Percentiles rank a stretch among this genome's conserved stretches.
phyloP scores from a whole-genome alignment of 345 rosid species.

The Microcos paniculata region DNA sequence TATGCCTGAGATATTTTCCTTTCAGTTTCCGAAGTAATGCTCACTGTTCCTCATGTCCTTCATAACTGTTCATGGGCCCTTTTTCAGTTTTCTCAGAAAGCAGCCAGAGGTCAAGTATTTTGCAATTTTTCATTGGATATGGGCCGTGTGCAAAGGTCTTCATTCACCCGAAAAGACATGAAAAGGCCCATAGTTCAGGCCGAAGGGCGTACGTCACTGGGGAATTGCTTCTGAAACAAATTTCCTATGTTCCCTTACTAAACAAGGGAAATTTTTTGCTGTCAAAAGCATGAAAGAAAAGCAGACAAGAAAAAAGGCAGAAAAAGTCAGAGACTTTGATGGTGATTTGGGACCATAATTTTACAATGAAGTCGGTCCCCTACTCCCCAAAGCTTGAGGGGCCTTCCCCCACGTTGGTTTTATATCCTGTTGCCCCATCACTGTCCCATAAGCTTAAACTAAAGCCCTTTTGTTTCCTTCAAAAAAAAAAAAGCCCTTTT shows the following conservation, averaged over 20 bases:
- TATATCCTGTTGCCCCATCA: not conserved
- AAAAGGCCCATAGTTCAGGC: not conserved
- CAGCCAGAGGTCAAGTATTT: not conserved
- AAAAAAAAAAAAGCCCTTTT: too few relatives aligned
- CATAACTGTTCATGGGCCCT: not conserved
- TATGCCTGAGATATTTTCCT: too few relatives aligned
- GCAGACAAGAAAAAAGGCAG: not conserved
- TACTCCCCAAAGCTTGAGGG: not conserved
- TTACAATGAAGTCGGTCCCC: not conserved
- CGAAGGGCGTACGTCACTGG: not conserved
- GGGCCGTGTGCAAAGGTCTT: not conserved
- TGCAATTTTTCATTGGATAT: not conserved
- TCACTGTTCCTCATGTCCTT: not conserved
- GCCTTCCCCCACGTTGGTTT: not conserved
- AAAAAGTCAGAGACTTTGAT: not conserved
- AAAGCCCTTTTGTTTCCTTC: too few relatives aligned
- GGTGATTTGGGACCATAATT: conserved; percentile 1
- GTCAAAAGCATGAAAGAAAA: not conserved
- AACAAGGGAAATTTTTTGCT: not conserved
- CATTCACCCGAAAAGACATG: not conserved
- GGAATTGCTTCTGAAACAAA: not conserved
- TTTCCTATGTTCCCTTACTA: not conserved
- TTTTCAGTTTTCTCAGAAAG: not conserved
- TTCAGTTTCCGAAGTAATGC: not conserved
- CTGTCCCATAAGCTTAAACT: not conserved